These are phyloP conservation scores for Suhomyces ambrosiae DNA, from an alignment of 1,139 yeast genomes.

Conservation along the genomic window DNA sequence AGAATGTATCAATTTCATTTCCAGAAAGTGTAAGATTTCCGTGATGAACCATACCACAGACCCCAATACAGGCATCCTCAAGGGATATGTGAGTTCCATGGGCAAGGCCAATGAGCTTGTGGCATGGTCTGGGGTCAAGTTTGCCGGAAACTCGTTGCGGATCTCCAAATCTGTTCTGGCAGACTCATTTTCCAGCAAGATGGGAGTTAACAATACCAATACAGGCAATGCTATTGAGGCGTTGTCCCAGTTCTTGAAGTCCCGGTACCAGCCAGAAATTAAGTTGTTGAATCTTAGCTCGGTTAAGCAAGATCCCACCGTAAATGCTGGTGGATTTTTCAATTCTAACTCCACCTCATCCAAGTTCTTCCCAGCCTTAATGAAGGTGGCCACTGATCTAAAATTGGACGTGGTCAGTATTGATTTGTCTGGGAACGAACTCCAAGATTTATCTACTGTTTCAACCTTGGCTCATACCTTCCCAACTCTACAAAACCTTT, in stretches of 20 bases:
- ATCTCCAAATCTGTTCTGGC: constrained; percentile 45
- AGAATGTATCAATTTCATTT: constrained; percentile 68
- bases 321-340: constrained; percentile 67
- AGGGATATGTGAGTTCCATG: constrained; percentile 58
- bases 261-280: constrained; percentile 65
- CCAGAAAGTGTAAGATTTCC: constrained; percentile 63
- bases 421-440: constrained; percentile 70
- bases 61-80: constrained; percentile 46
- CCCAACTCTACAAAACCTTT: constrained; percentile 75
- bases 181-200: constrained; percentile 21
- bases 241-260: constrained; percentile 59
- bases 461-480: constrained; percentile 70
- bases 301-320: constrained; percentile 65
- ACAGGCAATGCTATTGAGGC: constrained; percentile 56
- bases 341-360: constrained; percentile 59
- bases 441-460: constrained; percentile 63
- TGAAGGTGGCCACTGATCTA: constrained; percentile 72
- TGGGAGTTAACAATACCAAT: constrained; percentile 17
- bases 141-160: constrained; percentile 72
- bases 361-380: constrained; percentile 87
- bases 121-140: constrained; percentile 73
- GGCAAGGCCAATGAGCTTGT: constrained; percentile 61
- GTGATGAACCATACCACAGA: constrained; percentile 52
- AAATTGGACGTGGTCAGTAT: constrained; percentile 67
- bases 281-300: constrained; percentile 73